Base-by-base conservation (phyloP, 139 green algal genomes). In the Chlamydomonas sp. region DNA sequence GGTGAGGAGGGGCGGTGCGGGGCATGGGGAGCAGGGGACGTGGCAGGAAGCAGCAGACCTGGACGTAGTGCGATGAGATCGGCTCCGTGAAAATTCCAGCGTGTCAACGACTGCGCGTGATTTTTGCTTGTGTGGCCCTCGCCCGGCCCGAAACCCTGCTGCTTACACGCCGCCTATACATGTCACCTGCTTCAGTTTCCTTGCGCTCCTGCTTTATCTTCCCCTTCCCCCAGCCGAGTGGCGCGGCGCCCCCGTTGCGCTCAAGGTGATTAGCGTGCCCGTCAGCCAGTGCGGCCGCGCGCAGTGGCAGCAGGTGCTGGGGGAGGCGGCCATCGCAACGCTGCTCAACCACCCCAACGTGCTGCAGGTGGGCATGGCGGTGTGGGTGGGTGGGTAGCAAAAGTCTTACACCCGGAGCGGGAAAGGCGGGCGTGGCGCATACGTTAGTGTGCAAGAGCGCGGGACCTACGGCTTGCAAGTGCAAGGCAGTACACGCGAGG, bases 201-300 rank as follows among this genome's bases (percentile, higher is more conserved):
- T 10, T 71, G 9, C 12, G 66, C 10, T 14, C 66, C 66, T 10
- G 12, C 66, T 10, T 18, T 14, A 14, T 71, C 10, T 71, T 10
- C 66, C 10, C 66, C 10, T 71, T 10, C 61, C 16, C 14, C 4
- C 69, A 79, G 83, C 73, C 73, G 74, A 82, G 31, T 88, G 83
- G 83, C 76, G 69, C 58, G 83, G 83, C 63, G 83, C 78, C 7
- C 78, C 74, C 17, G 83, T 88, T 49, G 83, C 83, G 49, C 63
- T 88, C 60, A 88, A 88, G 83, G 83, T 88, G 4, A 88, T 88
- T 74, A 66, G 3, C 14, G 83, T 88, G 74, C 83, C 83, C 6
- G 72, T 81, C 62, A 75, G 74, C 74, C 83, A 88, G 83, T 88
- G 67, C 74, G 83, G 83, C 31, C 62, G 66, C 63, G 73, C 74